Percentiles rank a stretch among this genome's conserved stretches.
These are phyloP conservation scores for Barbatosphaeria neglecta DNA, from an alignment of 495 filamentous ascomycete genomes.

Conservation along the genomic window DNA sequence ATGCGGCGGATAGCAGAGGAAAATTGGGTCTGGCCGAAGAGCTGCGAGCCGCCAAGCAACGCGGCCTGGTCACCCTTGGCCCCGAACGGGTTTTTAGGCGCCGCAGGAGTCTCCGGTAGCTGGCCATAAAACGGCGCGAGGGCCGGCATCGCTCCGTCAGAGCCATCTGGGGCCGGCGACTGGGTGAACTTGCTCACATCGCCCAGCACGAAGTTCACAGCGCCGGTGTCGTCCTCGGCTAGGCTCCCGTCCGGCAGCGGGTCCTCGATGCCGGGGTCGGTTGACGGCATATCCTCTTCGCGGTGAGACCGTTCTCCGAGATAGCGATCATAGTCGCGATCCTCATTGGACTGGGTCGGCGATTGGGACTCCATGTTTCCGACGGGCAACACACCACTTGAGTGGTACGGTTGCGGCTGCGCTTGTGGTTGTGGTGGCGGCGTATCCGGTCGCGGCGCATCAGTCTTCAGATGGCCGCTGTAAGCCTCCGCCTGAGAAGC, in stretches of 20 bases:
- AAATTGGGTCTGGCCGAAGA: constrained; percentile 33
- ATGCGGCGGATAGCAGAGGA: constrained; percentile 27
- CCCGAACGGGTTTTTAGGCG: constrained; percentile 28
- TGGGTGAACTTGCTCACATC: constrained; percentile 1
- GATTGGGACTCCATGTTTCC: constrained; percentile 16
- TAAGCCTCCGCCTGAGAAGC: not conserved
- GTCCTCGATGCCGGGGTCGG: not conserved
- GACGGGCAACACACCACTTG: too few species aligned
- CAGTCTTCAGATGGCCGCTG: constrained; percentile 3
- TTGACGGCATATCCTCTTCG: not conserved
- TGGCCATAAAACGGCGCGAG: constrained; percentile 2
- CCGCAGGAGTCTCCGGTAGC: constrained; percentile 30
- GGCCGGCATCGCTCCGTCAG: constrained; percentile 11
- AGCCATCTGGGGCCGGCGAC: constrained; percentile 9
- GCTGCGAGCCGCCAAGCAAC: constrained; percentile 29
- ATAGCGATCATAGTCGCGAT: constrained; percentile 31
- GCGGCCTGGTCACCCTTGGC: constrained; percentile 14
- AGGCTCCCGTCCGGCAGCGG: not conserved
- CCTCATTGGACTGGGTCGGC: constrained; percentile 32
- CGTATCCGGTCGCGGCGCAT: constrained; percentile 3
- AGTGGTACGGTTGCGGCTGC: too few species aligned
- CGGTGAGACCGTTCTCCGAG: not conserved
- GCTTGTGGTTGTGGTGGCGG: constrained; percentile 2
- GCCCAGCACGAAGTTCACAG: constrained; percentile 18
- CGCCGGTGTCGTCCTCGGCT: constrained; percentile 24